A percentile compares a stretch with the other conserved stretches of the same genome.
Conservation (phyloP, 169 alveolate species). For the Plasmodium adleri region DNA sequence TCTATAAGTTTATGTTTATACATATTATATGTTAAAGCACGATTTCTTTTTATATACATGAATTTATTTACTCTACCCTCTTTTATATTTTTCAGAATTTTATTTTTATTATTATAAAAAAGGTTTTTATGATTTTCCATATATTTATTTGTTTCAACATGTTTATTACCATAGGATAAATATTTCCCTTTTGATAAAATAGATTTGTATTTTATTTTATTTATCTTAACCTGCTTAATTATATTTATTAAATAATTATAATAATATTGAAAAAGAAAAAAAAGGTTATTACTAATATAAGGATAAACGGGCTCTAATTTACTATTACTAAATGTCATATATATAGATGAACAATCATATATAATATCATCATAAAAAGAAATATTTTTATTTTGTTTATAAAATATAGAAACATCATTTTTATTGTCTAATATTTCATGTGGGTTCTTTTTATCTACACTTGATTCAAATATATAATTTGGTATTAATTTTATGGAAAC, state of each 20-base stretch:
- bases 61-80: neutral
- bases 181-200: neutral
- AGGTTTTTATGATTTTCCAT: neutral
- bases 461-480: no score
- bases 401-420: neutral
- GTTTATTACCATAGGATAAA: neutral
- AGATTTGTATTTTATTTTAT: neutral
- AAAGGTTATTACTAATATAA: slow-evolving; percentile 28
- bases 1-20: no score
- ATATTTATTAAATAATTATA: slow-evolving; percentile 21
- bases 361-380: neutral
- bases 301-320: slow-evolving; percentile 64
- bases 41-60: neutral
- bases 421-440: neutral
- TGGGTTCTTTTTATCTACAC: neutral
- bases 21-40: neutral
- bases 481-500: no score
- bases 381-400: neutral
- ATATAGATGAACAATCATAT: slow-evolving; percentile 21
- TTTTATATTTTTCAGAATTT: neutral
- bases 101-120: neutral
- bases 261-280: slow-evolving; percentile 67
- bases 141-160: neutral
- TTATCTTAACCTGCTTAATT: neutral
- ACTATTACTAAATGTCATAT: slow-evolving; percentile 51